These are phyloP conservation scores for Naumovozyma baii DNA, from an alignment of 805 yeast genomes.

Conservation along the genomic window DNA sequence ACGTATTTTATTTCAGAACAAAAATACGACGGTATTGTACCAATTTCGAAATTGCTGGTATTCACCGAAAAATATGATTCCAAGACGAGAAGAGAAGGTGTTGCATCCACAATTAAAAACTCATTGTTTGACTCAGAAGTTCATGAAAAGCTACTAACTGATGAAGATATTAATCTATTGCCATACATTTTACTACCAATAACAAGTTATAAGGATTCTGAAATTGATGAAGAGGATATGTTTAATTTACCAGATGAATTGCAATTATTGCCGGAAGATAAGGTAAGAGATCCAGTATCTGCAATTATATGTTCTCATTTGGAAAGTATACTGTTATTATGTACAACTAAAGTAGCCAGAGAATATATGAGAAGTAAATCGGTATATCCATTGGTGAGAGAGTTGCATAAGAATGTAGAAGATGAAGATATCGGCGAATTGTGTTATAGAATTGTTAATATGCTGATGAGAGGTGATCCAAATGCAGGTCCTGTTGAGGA, in stretches of 20 bases:
- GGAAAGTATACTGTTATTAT: constrained; percentile 69
- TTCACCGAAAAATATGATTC: constrained; percentile 77
- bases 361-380: constrained; percentile 70
- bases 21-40: constrained; percentile 64
- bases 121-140: constrained; percentile 68
- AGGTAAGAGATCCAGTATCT: constrained; percentile 61
- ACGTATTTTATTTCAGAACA: constrained; percentile 66
- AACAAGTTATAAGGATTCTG: constrained; percentile 61
- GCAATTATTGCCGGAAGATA: constrained; percentile 67
- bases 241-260: constrained; percentile 82
- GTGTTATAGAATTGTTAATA: constrained; percentile 78
- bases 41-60: constrained; percentile 69
- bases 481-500: constrained; percentile 39
- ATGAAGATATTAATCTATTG: constrained; percentile 58
- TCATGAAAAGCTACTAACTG: constrained; percentile 51
- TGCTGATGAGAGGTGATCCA: constrained; percentile 86
- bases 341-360: constrained; percentile 66
- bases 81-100: constrained; percentile 79
- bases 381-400: constrained; percentile 80
- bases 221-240: constrained; percentile 73
- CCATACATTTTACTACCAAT: constrained; percentile 78
- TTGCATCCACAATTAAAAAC: constrained; percentile 86
- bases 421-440: constrained; percentile 49
- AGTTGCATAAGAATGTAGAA: constrained; percentile 55
- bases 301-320: constrained; percentile 62